Percentiles rank a stretch among this genome's conserved stretches.
Evolutionary conservation across 169 alveolate genomes (phyloP).

Genomic region (Plasmodium fragile): DNA sequence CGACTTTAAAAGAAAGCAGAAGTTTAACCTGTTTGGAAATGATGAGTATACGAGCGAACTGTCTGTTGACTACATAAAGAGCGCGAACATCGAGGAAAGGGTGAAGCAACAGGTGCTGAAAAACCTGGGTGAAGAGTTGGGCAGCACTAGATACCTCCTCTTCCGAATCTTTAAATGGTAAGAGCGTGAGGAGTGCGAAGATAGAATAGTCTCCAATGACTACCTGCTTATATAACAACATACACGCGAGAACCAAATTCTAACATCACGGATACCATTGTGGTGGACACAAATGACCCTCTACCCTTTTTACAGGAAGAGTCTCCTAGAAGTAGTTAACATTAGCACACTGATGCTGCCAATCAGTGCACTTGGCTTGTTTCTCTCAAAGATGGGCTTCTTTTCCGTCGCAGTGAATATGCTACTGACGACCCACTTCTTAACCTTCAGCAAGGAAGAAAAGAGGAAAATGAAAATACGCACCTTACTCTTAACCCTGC

Average conservation of each 20-base stretch:
- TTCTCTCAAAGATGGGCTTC: slow-evolving; percentile 69
- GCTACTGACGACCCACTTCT: slow-evolving; percentile 72
- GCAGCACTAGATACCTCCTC: not conserved
- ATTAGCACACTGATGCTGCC: slow-evolving; percentile 66
- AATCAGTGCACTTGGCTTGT: slow-evolving; percentile 35
- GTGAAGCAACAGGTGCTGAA: slow-evolving; percentile 51
- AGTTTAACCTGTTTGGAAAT: slow-evolving; percentile 35
- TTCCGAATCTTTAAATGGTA: slow-evolving; percentile 64
- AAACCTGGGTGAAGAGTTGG: slow-evolving; percentile 22
- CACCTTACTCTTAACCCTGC: slow-evolving; percentile 59
- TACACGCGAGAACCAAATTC: not conserved
- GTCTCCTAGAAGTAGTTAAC: slow-evolving; percentile 45
- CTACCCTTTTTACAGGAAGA: slow-evolving; percentile 20
- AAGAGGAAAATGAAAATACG: slow-evolving; percentile 66
- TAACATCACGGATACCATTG: not conserved
- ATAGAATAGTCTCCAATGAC: not conserved
- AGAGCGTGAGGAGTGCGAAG: not conserved
- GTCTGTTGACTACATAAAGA: slow-evolving; percentile 69
- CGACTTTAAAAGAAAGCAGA: slow-evolving; percentile 65
- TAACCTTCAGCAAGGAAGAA: slow-evolving; percentile 73
- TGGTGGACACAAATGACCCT: not conserved
- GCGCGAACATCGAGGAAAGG: slow-evolving; percentile 66
- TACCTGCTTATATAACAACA: not conserved
- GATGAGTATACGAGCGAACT: slow-evolving; percentile 73
- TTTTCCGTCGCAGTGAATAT: slow-evolving; percentile 76